Conservation (phyloP, 2,329 filamentous ascomycete genomes). For the Ophiosphaerella narmari region DNA sequence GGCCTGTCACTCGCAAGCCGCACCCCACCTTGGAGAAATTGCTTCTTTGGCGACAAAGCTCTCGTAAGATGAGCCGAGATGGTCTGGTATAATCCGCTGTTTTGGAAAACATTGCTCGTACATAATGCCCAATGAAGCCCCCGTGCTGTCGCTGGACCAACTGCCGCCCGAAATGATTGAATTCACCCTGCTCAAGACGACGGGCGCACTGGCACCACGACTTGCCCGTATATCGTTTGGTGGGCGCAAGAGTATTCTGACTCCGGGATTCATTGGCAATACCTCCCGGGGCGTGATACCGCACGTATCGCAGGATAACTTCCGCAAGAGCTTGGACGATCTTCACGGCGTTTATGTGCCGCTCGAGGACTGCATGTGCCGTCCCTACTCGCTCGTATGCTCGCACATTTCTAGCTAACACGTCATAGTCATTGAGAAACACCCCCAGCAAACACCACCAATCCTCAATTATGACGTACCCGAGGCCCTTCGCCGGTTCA, state of each 20-base stretch:
- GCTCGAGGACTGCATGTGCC: constrained; percentile 84
- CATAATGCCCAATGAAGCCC: constrained; percentile 13
- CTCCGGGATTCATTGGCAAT: constrained; percentile 79
- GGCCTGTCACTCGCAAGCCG: constrained; percentile 1
- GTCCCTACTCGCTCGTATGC: neutral
- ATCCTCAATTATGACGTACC: constrained; percentile 57
- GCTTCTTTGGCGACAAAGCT: neutral
- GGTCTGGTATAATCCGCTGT: neutral
- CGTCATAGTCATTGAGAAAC: constrained; percentile 65
- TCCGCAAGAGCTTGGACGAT: constrained; percentile 64
- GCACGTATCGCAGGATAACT: constrained; percentile 85
- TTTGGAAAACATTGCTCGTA: neutral
- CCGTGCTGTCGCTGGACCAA: constrained; percentile 22
- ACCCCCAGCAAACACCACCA: constrained; percentile 53
- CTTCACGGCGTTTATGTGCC: constrained; percentile 76
- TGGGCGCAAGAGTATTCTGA: constrained; percentile 70
- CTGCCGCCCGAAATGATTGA: constrained; percentile 49
- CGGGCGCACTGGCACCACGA: constrained; percentile 58
- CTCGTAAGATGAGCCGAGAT: neutral
- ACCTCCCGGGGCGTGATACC: constrained; percentile 85
- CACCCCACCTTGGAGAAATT: constrained; percentile 10
- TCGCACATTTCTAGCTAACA: constrained; percentile 41
- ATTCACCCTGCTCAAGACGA: constrained; percentile 50
- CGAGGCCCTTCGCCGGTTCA: constrained; percentile 73
- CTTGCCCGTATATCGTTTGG: constrained; percentile 69